Conservation (phyloP, 2,329 filamentous ascomycete genomes). For the Fusarium oxysporum region DNA sequence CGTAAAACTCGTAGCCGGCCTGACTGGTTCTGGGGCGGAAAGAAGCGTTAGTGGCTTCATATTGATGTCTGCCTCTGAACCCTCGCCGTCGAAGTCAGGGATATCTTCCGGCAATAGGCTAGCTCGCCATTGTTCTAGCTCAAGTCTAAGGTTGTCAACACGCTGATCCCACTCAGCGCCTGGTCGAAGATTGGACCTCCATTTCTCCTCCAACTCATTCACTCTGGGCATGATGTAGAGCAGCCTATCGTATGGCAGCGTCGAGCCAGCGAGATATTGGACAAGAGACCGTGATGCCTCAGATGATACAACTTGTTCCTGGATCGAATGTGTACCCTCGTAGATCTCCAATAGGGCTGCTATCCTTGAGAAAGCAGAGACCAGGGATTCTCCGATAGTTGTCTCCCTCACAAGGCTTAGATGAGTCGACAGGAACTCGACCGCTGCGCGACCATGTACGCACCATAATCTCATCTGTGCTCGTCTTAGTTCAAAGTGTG, state of each 20-base stretch:
- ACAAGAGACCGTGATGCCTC: constrained; percentile 13
- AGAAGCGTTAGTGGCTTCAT: constrained; percentile 3
- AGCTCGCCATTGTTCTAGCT: constrained; percentile 26
- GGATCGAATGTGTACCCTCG: constrained; percentile 28
- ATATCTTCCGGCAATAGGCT: not conserved
- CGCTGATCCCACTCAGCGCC: constrained; percentile 9
- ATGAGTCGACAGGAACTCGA: constrained; percentile 22
- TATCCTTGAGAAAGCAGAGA: constrained; percentile 32
- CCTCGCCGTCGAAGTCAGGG: not conserved
- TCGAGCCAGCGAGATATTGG: constrained; percentile 8
- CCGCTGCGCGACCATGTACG: constrained; percentile 31
- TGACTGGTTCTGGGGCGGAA: constrained; percentile 16
- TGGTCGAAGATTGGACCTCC: constrained; percentile 14
- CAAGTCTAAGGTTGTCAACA: not conserved
- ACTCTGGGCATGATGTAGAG: constrained; percentile 29
- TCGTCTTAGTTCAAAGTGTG: constrained; percentile 28
- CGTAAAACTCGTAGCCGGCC: constrained; percentile 27
- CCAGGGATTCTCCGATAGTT: constrained; percentile 17
- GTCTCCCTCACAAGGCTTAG: not conserved
- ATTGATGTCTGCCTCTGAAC: not conserved
- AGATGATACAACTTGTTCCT: not conserved
- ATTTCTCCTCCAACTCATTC: constrained; percentile 30
- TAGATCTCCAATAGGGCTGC: constrained; percentile 33
- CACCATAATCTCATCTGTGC: constrained; percentile 35
- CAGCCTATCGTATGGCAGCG: constrained; percentile 9